Percentiles rank a stretch among this genome's conserved stretches.
Evolutionary conservation across 768 basidiomycete genomes (phyloP).

Genomic region (Suillus weaverae): DNA sequence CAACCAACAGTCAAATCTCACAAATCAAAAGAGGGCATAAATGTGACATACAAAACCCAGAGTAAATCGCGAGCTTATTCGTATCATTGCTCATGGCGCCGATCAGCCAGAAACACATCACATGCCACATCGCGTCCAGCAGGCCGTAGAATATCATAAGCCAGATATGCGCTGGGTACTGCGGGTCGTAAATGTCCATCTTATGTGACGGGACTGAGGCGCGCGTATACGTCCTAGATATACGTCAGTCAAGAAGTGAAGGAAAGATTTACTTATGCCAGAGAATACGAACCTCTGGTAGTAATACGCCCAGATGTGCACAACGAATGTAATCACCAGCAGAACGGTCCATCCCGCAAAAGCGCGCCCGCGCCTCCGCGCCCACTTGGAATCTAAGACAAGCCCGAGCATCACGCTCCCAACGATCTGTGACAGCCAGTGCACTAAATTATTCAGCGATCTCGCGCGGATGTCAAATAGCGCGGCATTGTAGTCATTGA

Average conservation of each 20-base stretch:
- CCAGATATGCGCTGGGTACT: conserved; percentile 40
- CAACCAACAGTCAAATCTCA: no score
- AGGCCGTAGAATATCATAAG: conserved; percentile 71
- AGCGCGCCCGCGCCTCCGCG: conserved; percentile 63
- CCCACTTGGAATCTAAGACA: conserved; percentile 54
- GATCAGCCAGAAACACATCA: conserved; percentile 74
- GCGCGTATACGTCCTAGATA: conserved; percentile 55
- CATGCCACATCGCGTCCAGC: conserved; percentile 82
- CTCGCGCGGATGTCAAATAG: conserved; percentile 77
- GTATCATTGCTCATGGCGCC: conserved; percentile 83
- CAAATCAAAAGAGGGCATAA: neutral
- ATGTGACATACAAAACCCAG: conserved; percentile 66
- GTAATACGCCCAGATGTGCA: conserved; percentile 74
- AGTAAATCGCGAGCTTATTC: conserved; percentile 70
- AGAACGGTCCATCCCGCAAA: conserved; percentile 65
- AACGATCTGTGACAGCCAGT: conserved; percentile 75
- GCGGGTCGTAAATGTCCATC: conserved; percentile 50
- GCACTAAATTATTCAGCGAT: conserved; percentile 76
- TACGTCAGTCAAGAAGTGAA: neutral
- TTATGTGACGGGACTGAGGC: conserved; percentile 44
- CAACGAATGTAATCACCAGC: conserved; percentile 58
- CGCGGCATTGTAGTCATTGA: conserved; percentile 74
- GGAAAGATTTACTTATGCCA: neutral
- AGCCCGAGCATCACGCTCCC: conserved; percentile 69
- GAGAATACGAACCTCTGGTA: conserved; percentile 59